Evolutionary conservation across 306 rosid genomes (phyloP), one percentile per base, ranked within the genome.

Genomic region (Sphenostylis stenocarpa): DNA sequence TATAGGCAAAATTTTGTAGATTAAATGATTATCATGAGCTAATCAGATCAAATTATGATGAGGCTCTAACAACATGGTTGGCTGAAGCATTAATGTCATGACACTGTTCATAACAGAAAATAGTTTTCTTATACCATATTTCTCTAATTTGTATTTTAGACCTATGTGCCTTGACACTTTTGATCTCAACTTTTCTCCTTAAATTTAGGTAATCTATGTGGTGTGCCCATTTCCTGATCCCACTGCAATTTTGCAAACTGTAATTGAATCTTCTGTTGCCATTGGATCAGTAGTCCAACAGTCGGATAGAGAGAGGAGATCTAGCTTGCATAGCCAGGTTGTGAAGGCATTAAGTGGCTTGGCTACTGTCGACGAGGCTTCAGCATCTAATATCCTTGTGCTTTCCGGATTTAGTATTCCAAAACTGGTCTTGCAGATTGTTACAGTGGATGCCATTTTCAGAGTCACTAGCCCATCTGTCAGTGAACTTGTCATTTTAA

Each of bases 201-300:
- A 7, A 76, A 24, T 81, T 53, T 90, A 95, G 98, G 98, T 95
- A 72, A 84, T 95, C 67, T 95, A 95, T 87, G 98, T 95, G 72
- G 93, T 95, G 38, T 95, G 98, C 88, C 98, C 98, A 52, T 92
- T 95, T 82, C 98, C 98, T 12, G 98, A 95, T 81, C 96, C 98
- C 39, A 82, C 89, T 83, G 96, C 97, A 75, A 85, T 95, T 84
- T 87, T 95, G 70, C 95, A 88, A 88, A 95, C 98, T 55, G 89
- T 95, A 29, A 73, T 90, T 82, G 97, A 95, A 82, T 86, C 98
- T 67, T 88, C 97, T 83, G 92, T 95, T 80, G 90, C 98, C 70
- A 80, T 95, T 45, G 98, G 98, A 73, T 90, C 98, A 1, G 93
- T 89, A 82, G 79, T 84, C 85, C 95, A 89, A 73, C 95, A 87